A percentile compares a stretch with the other conserved stretches of the same genome.
phyloP scores from a whole-genome alignment of 257 asterid genomes.

The Capsicum chinense region DNA sequence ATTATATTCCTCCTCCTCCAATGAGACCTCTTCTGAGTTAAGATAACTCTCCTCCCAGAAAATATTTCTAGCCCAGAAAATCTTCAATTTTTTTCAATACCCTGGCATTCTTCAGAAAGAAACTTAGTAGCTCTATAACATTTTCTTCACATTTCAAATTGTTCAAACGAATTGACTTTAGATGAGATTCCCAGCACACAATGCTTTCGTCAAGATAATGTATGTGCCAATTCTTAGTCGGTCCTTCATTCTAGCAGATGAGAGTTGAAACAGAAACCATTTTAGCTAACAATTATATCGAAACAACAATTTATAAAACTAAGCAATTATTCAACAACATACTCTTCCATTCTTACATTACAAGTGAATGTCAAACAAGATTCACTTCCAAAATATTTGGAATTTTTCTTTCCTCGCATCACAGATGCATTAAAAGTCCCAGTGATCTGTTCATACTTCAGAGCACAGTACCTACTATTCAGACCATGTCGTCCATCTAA shows the following conservation, averaged over 20 bases:
- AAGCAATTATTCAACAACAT: neutral
- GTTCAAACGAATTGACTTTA: neutral
- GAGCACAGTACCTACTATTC: neutral
- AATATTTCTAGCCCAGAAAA: neutral
- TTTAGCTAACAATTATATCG: neutral
- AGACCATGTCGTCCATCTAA: neutral
- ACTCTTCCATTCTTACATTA: neutral
- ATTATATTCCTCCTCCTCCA: no score
- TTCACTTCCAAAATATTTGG: neutral
- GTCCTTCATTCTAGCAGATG: neutral
- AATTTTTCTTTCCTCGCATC: neutral
- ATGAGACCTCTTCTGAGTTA: no score
- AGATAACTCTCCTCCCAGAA: no score
- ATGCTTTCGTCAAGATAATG: neutral
- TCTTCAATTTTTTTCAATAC: conserved; percentile 2
- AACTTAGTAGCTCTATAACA: conserved; percentile 11
- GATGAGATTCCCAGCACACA: conserved; percentile 13
- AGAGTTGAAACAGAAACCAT: conserved; percentile 3
- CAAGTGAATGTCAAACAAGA: neutral
- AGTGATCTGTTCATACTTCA: neutral
- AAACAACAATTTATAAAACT: neutral
- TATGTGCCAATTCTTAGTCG: neutral
- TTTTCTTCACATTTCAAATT: neutral
- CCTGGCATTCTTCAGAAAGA: conserved; percentile 22
- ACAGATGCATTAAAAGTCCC: neutral